Evolutionary conservation across 768 basidiomycete genomes (phyloP), one percentile per base, ranked within the genome.

Genomic region (Rhodotorula toruloides): DNA sequence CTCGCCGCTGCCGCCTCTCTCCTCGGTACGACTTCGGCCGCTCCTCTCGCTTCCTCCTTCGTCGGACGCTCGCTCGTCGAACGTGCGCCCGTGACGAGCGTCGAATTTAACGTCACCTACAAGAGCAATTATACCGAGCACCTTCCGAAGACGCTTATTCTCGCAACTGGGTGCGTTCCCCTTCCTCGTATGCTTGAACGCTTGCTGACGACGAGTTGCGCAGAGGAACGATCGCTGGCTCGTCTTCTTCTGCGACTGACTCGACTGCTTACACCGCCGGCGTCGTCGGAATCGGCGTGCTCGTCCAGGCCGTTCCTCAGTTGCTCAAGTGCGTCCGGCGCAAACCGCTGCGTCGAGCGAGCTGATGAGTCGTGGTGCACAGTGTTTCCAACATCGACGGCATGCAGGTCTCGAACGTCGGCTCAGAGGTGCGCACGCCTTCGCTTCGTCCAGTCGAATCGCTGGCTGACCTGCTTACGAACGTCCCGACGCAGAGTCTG

Each of bases 401-500:
- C 19, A 61, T 52, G 47, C 73, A 74, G 39, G 55, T 74, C 16
- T 42, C 65, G 22, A 74, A 74, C 53, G 66, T 67, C 16, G 68
- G 52, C 1, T 72, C 71, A 4, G 60, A 60, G 19, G 50, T 36
- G 21, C 2, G 50, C 16, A 60, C 42, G 54, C 37, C 19, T 42
- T 67, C 29, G 50, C 21, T 40, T 29, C 40, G 3, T 31, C 50
- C 10, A 37, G 25, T 46, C 11, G 21, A 29, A 10, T 47, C 31
- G 46, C 31, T 32, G 8, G 27, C 27, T 27, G 60, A 42, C 32
- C 39, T 31, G 13, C 17, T 43, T 29, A 32, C 36, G n/a, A n/a
- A n/a, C n/a, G 27, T 19, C 49, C 48, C 48, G 40, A 31, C 21
- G 54, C 50, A 61, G 58, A 64, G 57, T 4, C 54, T 58, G 27